These are phyloP conservation scores for Malassezia brasiliensis DNA, from an alignment of 1,284 basidiomycete genomes.

Conservation along the genomic window DNA sequence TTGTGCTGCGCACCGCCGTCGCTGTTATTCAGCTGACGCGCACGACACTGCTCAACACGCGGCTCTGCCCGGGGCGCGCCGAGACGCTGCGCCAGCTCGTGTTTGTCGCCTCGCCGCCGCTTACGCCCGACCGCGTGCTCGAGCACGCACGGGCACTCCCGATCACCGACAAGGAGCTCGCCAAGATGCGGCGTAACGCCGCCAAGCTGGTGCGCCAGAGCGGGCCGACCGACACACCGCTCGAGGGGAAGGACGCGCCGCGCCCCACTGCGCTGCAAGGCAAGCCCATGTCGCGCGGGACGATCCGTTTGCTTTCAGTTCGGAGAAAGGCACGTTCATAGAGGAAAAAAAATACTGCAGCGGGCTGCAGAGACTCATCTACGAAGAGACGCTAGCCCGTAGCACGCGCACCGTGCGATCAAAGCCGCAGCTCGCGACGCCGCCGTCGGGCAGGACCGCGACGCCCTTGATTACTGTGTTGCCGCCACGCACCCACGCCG, in stretches of 20 bases:
- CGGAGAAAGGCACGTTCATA: neutral
- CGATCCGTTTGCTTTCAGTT: slow-evolving; percentile 2
- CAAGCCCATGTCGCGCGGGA: slow-evolving; percentile 10
- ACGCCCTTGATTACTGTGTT: slow-evolving; percentile 41
- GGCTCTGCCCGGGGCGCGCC: slow-evolving; percentile 52
- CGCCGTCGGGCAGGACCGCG: slow-evolving; percentile 20
- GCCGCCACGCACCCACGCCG: slow-evolving; percentile 31
- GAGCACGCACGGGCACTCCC: neutral
- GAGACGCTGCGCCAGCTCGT: slow-evolving; percentile 55
- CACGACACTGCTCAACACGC: slow-evolving; percentile 56
- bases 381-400: neutral
- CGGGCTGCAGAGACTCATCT: neutral
- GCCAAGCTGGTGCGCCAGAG: neutral
- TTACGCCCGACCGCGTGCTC: slow-evolving; percentile 54
- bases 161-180: slow-evolving; percentile 11
- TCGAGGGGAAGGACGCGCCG: neutral
- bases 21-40: slow-evolving; percentile 58
- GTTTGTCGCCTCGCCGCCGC: slow-evolving; percentile 51
- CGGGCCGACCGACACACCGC: neutral
- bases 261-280: slow-evolving; percentile 1
- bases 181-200: slow-evolving; percentile 9
- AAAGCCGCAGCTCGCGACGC: slow-evolving; percentile 36
- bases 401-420: slow-evolving; percentile 29
- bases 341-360: neutral
- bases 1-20: slow-evolving; percentile 68